phyloP scores from a whole-genome alignment of 768 basidiomycete species.

The Pulveroboletus sp. region DNA sequence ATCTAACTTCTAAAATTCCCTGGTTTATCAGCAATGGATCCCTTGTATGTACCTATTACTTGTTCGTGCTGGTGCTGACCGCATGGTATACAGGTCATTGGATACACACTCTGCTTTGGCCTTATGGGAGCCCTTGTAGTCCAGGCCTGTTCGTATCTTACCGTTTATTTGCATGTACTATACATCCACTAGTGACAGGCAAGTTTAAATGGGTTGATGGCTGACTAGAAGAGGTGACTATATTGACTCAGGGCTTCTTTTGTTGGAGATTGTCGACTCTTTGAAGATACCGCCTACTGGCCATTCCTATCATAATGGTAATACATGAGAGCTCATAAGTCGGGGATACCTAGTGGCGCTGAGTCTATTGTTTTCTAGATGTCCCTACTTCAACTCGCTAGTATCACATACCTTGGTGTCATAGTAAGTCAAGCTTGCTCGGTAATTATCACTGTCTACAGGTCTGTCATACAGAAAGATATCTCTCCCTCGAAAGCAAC shows the following conservation, averaged over 20 bases:
- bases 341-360: neutral
- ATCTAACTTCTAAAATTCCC: neutral
- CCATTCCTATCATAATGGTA: constrained; percentile 16
- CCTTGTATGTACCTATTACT: constrained; percentile 4
- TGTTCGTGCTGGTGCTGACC: neutral
- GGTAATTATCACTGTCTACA: neutral
- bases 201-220: neutral
- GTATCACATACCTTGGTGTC: constrained; percentile 5
- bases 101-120: constrained; percentile 12
- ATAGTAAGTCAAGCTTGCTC: neutral
- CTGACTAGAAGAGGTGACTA: constrained; percentile 8
- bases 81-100: constrained; percentile 4
- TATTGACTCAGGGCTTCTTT: constrained; percentile 17
- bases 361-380: constrained; percentile 4
- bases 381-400: constrained; percentile 19
- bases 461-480: neutral
- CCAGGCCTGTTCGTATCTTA: constrained; percentile 11
- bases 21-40: constrained; percentile 2
- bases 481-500: too few relatives aligned
- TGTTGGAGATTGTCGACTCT: constrained; percentile 21
- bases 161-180: too few relatives aligned
- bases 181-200: neutral
- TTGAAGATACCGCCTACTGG: neutral
- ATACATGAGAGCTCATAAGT: neutral
- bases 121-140: constrained; percentile 14